Conservation (phyloP, 306 rosid genomes). For the Malus fusca region DNA sequence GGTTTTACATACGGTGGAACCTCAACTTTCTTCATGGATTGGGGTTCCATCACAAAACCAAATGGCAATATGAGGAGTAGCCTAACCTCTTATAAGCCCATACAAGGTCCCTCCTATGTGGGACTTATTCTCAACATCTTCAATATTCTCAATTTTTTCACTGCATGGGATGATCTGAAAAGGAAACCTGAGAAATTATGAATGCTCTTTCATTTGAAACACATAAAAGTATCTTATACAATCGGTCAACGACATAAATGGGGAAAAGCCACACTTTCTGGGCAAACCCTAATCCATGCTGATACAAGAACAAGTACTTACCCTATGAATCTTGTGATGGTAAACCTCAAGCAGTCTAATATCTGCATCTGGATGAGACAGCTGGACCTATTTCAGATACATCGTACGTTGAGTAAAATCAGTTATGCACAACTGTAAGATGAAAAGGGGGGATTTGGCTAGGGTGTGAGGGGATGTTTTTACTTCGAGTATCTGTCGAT, state of each 20-base stretch:
- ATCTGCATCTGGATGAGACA: slow-evolving; percentile 76
- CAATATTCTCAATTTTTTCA: slow-evolving; percentile 60
- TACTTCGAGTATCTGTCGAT: no score
- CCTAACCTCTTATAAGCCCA: no score
- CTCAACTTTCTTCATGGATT: no score
- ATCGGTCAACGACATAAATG: not conserved
- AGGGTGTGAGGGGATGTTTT: no score
- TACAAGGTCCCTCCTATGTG: no score
- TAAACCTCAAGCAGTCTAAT: slow-evolving; percentile 86
- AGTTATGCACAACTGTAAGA: not conserved
- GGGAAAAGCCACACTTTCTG: not conserved
- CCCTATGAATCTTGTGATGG: slow-evolving; percentile 92
- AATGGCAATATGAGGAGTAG: no score
- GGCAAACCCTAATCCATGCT: not conserved
- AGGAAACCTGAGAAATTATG: not conserved
- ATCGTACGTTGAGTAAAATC: not conserved
- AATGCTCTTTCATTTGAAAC: not conserved
- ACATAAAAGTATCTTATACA: not conserved
- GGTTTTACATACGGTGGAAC: no score
- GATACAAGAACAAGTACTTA: slow-evolving; percentile 1
- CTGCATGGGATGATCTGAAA: slow-evolving; percentile 52
- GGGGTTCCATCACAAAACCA: no score
- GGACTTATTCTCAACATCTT: no score
- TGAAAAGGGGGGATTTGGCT: no score
- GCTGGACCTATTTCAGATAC: slow-evolving; percentile 57